These are phyloP conservation scores for Suillus americanus DNA, from an alignment of 768 basidiomycete species.

Conservation along the genomic window DNA sequence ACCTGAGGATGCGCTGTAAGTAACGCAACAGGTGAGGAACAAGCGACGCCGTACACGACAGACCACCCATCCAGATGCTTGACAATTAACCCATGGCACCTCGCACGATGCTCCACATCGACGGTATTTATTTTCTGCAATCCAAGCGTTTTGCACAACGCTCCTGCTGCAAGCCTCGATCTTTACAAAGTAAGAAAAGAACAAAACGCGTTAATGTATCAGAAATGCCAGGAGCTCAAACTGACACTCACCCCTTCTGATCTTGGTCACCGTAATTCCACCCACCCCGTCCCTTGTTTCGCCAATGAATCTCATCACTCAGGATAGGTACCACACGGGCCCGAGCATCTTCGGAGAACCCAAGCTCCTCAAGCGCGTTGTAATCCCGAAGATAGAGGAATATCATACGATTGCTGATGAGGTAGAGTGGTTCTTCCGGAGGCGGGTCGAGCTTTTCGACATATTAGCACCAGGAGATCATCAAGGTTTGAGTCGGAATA, in stretches of 20 bases:
- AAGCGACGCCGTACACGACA: slow-evolving; percentile 33
- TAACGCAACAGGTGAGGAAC: not conserved
- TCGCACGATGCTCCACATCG: slow-evolving; percentile 69
- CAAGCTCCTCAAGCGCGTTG: slow-evolving; percentile 69
- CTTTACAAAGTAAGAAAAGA: slow-evolving; percentile 32
- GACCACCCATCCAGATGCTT: slow-evolving; percentile 60
- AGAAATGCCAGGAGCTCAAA: no score
- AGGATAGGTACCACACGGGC: slow-evolving; percentile 57
- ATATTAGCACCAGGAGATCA: slow-evolving; percentile 3
- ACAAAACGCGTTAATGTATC: not conserved
- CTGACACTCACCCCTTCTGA: slow-evolving; percentile 1
- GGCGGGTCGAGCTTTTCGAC: slow-evolving; percentile 60
- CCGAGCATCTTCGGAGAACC: slow-evolving; percentile 46
- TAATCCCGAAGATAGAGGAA: slow-evolving; percentile 74
- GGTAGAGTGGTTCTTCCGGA: slow-evolving; percentile 61
- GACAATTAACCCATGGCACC: slow-evolving; percentile 71
- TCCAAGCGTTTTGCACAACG: slow-evolving; percentile 53
- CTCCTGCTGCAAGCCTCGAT: slow-evolving; percentile 38
- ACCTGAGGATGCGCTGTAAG: slow-evolving; percentile 44
- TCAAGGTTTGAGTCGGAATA: not conserved
- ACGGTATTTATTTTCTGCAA: slow-evolving; percentile 64
- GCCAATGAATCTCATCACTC: slow-evolving; percentile 55
- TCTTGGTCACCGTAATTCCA: slow-evolving; percentile 1
- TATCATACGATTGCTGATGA: slow-evolving; percentile 59
- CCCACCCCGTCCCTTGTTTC: slow-evolving; percentile 22